Evolutionary conservation across 1,284 basidiomycete species (phyloP), one percentile per base, ranked within the genome.

Genomic region (Ganoderma boninense): DNA sequence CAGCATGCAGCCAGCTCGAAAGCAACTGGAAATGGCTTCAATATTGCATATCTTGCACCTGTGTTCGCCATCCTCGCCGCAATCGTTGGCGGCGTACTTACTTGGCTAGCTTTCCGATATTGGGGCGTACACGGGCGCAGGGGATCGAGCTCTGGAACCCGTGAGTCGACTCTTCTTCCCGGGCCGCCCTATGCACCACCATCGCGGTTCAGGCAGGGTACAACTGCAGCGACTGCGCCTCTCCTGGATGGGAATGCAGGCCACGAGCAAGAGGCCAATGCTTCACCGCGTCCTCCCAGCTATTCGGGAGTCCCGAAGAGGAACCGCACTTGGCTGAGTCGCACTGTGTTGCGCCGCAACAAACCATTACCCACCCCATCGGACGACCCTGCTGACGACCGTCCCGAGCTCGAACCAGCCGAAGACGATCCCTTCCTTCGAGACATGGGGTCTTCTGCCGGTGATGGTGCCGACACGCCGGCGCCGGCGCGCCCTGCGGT

Each of bases 171-270:
- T 2, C 76, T 86, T 32, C 69, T 81, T 42, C 73, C 82, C 5
- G 86, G 86, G 1, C 84, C 85, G 16, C 79, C 77, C 2, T 87
- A 86, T 64, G 71, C 69, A 38, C 76, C 82, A 4, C 77, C 80
- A 18, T 40, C 67, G 38, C 32, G 57, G 14, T 71, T 71, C 70
- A 68, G 66, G 32, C 56, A 62, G 38, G 52, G 29, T 2, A 35
- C 40, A 38, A 44, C 63, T 2, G 38, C 57, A 3, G 11, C 67
- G 4, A 35, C 46, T 0, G 46, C 35, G 0, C 60, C 68, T 6
- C 46, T 62, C 20, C 26, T 38, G 5, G 46, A 57, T 20, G 70
- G 32, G 54, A 29, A 67, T 14, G 54, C 63, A 23, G 66, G 63
- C 0, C 40, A 43, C 29, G 49, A 49, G n/a, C 59, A 8, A 42